Evolutionary conservation across 1,139 yeast species (phyloP), one percentile per base, ranked within the genome.

Genomic region (Meyerozyma smithsonii): DNA sequence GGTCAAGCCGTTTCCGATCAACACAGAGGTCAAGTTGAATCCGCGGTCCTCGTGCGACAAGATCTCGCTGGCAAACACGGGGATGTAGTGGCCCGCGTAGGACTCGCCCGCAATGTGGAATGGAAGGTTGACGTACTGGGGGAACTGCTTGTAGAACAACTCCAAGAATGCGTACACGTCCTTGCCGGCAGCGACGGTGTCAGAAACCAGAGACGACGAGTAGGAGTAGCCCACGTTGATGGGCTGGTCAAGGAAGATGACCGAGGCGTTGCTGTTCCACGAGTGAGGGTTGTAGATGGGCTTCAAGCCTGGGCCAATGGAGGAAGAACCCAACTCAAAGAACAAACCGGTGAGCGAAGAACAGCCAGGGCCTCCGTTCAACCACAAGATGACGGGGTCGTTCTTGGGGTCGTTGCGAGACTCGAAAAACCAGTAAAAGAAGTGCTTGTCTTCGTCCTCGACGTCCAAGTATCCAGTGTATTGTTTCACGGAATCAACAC

Each of bases 81-180:
- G 98, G 51, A 92, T 89, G 64, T 92, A 92, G 63, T 92, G 97
- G 47, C 98, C 98, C 41, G 96, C 98, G 59, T 92, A 92, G n/a
- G 96, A 87, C 67, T 92, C 97, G 53, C 97, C 98, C 36, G 97
- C 95, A 64, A 92, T 89, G 65, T 90, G 97, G 83, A 92, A 89
- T 40, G 77, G 80, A 45, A 77, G 72, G 28, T 76, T 64, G 37
- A 74, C 64, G 66, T 84, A 88, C 65, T 90, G 79, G 35, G 97
- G 95, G 77, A 89, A 92, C 60, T 86, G 87, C 62, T 84, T 77
- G 74, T 85, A 92, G 72, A 92, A 92, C 58, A 90, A 75, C 57
- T 85, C 84, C 63, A 92, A 74, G 66, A 92, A 90, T 1, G 96
- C 95, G 52, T 87, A 87, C 25, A 89, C 96, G 59, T 92, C 97